Evolutionary conservation across 129 eudicot genomes (phyloP), one percentile per base, ranked within the genome.

Genomic region (Flaveria bidentis): DNA sequence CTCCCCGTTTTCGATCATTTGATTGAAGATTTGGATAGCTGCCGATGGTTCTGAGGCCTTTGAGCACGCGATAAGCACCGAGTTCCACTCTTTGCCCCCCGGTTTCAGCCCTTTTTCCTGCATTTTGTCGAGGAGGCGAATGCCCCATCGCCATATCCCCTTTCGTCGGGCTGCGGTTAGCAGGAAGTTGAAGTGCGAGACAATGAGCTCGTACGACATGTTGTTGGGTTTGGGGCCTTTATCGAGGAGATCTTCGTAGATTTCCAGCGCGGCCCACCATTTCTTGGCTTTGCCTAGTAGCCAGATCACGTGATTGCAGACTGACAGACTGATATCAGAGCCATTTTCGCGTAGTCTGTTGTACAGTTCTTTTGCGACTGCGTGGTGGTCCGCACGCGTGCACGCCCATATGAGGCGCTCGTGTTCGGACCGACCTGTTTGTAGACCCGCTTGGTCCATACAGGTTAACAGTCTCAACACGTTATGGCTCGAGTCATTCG

Each of bases 181-280:
- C 61, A 95, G 79, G 56, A 88, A 82, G 45, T 89, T 89, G 82
- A 95, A 95, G 76, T 95, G 96, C 51, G 99, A 91, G 60, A 91
- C 87, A 4, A 95, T 79, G 52, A 95, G 81, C 78, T 95, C 99
- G 64, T 95, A 83, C 2, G 99, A 91, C 96, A 95, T 81, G 76
- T 86, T 81, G 75, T 95, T 87, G 20, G 96, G 99, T 61, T 89
- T 83, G 0, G 97, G 99, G 15, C 99, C 97, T 83, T 81, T 86
- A 41, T 95, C 99, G 66, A 95, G 67, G 82, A 95, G 76, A 72
- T 91, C 88, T 83, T 95, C 99, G 7, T 95, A 95, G 41, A 95
- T 86, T 82, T 95, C 97, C n/a, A 95, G 79, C 9, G 97, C 99
- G 0, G 96, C 97, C 99, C 99, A 95, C 99, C 99, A 95, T 72